phyloP scores from a whole-genome alignment of 352 stramenopile genomes.

The Globisporangium nagaii region DNA sequence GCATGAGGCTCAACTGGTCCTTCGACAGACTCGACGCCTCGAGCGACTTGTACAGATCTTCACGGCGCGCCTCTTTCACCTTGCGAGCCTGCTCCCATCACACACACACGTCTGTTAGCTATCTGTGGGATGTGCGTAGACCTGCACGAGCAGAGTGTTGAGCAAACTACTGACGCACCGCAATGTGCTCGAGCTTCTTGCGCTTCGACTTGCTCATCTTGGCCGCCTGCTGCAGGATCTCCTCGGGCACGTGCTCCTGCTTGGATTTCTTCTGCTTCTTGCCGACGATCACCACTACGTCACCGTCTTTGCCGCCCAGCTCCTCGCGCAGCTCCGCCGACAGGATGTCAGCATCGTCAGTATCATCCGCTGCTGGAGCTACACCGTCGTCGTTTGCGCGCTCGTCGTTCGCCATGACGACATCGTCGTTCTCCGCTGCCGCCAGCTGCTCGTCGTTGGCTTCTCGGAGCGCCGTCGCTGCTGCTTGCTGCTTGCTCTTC shows the following conservation, averaged over 20 bases:
- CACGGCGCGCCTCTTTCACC: slow-evolving; percentile 66
- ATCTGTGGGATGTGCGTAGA: background rate
- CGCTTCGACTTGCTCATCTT: slow-evolving; percentile 81
- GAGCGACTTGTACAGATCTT: slow-evolving; percentile 78
- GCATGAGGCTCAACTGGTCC: slow-evolving; percentile 66
- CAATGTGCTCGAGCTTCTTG: slow-evolving; percentile 75
- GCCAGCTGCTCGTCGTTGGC: slow-evolving; percentile 1
- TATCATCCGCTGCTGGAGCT: background rate
- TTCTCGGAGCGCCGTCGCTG: slow-evolving; percentile 6
- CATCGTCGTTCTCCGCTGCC: background rate
- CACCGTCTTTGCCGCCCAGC: slow-evolving; percentile 50
- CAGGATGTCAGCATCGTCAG: slow-evolving; percentile 27
- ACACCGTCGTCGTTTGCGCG: slow-evolving; percentile 1
- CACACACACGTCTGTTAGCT: background rate
- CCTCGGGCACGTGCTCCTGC: slow-evolving; percentile 38
- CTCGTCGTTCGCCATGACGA: slow-evolving; percentile 13
- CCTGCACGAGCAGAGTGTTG: background rate
- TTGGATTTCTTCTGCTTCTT: slow-evolving; percentile 52
- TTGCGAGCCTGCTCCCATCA: slow-evolving; percentile 50
- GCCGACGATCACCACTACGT: slow-evolving; percentile 55
- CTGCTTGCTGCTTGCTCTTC: slow-evolving; percentile 28
- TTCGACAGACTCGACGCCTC: slow-evolving; percentile 49
- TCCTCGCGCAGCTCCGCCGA: slow-evolving; percentile 63
- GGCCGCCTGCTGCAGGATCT: slow-evolving; percentile 54
- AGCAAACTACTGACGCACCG: slow-evolving; percentile 12